Base-by-base conservation (phyloP, 2,329 filamentous ascomycete genomes). In the Alternaria atra region DNA sequence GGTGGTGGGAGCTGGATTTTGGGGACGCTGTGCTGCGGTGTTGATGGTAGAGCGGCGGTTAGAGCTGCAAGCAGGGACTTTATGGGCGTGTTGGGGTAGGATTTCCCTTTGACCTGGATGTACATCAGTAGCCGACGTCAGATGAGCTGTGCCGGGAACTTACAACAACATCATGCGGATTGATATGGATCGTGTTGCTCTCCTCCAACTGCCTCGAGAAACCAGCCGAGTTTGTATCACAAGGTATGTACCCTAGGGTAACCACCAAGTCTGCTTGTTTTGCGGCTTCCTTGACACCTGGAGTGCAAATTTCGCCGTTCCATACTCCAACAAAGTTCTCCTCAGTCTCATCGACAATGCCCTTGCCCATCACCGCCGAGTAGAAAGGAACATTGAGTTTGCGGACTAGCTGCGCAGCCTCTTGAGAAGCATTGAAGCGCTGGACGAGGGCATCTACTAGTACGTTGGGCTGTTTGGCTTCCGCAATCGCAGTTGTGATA, bases 191-290 rank as follows among this genome's bases (percentile, higher is more conserved):
- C 0, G 70, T 69, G 15, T 68, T 77, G 1, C 52, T 58, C 5
- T 72, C 61, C 0, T 73, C 61, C 15, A 81, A 55, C 6, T 73
- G 71, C 29, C 80, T 69, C 5, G 79, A 77, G 67, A 82, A 82
- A 15, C 73, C 75, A 1, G 78, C 80, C 0, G 79, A 75, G 56
- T 82, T 83, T 7, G 80, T 82, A 54, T 83, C 81, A 9, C 74
- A 72, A 7, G 79, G 77, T 9, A 82, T 64, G 39, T 77, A 77
- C 2, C 81, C 81, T 4, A 82, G 52, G 1, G 78, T 72, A 15
- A 83, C 61, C 0, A 80, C 68, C 7, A 80, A 52, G 53, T 83
- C 80, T 29, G 73, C 73, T 0, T 65, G 59, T 51, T 77, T 71
- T 13, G 80, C 76, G 4, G 72, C 78, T 32, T 76, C 71, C 6